Evolutionary conservation across 148 eudicot genomes (phyloP).

Genomic region (Amaranthus cruentus): DNA sequence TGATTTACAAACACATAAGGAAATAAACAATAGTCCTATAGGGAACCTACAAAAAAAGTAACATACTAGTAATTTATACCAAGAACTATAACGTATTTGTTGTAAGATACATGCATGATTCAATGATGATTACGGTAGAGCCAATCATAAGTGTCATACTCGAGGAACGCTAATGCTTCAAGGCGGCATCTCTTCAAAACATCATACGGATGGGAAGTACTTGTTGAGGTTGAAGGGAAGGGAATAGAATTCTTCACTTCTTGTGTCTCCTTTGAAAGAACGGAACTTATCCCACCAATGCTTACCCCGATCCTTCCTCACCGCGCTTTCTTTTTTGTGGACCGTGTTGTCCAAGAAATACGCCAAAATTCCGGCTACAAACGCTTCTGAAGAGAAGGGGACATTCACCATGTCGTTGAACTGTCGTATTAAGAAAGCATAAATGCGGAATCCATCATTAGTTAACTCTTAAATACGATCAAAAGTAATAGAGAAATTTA

Average conservation of each 20-base stretch:
- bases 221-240: slow-evolving; percentile 90
- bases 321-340: slow-evolving; percentile 43
- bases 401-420: slow-evolving; percentile 87
- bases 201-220: slow-evolving; percentile 82
- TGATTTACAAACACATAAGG: slow-evolving; percentile 35
- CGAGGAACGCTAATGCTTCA: background rate
- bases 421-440: slow-evolving; percentile 32
- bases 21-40: slow-evolving; percentile 32
- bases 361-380: slow-evolving; percentile 77
- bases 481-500: background rate
- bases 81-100: slow-evolving; percentile 22
- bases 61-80: slow-evolving; percentile 34
- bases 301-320: slow-evolving; percentile 80
- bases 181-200: background rate
- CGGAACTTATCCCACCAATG: slow-evolving; percentile 98
- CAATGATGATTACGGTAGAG: slow-evolving; percentile 20
- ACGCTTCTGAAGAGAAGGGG: slow-evolving; percentile 88
- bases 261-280: slow-evolving; percentile 55
- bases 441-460: background rate
- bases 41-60: slow-evolving; percentile 26
- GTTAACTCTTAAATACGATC: background rate
- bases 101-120: slow-evolving; percentile 3
- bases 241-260: slow-evolving; percentile 92
- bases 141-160: slow-evolving; percentile 3
- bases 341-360: slow-evolving; percentile 89